Evolutionary conservation across 331 rosid species (phyloP).

Genomic region (Malus hybrid): DNA sequence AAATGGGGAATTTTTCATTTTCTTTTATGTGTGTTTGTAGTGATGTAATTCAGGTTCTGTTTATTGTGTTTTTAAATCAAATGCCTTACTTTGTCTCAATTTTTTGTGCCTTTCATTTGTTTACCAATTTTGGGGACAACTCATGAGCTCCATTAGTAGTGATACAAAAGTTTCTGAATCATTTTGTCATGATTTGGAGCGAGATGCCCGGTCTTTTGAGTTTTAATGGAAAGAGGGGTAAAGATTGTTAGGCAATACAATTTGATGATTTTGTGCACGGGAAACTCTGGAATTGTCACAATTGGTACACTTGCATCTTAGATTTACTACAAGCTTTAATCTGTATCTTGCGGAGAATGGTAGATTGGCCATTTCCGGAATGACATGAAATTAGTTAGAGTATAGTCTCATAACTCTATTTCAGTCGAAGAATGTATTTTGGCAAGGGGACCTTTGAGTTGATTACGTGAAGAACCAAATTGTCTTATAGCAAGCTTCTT

Average conservation of each 20-base stretch:
- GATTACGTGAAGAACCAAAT: no score
- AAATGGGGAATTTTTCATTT: not conserved
- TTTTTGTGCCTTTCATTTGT: not conserved
- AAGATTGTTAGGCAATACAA: not conserved
- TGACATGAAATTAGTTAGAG: not conserved
- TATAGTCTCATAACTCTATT: no score
- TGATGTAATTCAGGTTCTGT: not conserved
- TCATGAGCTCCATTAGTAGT: not conserved
- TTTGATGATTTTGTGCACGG: not conserved
- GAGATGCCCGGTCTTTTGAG: not conserved
- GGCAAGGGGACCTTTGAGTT: no score
- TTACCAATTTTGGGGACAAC: not conserved
- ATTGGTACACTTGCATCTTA: not conserved
- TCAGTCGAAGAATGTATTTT: no score
- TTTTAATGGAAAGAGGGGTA: not conserved
- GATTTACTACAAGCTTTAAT: not conserved
- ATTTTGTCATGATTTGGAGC: not conserved
- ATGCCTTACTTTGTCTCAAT: not conserved
- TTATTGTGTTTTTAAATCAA: not conserved
- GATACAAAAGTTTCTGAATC: not conserved
- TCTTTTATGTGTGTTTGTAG: not conserved
- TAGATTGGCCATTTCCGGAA: not conserved
- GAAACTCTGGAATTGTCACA: not conserved
- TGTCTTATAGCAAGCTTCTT: not conserved
- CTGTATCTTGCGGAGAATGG: not conserved